Evolutionary conservation across 2,329 filamentous ascomycete genomes (phyloP).

Genomic region (Zasmidium angulare): DNA sequence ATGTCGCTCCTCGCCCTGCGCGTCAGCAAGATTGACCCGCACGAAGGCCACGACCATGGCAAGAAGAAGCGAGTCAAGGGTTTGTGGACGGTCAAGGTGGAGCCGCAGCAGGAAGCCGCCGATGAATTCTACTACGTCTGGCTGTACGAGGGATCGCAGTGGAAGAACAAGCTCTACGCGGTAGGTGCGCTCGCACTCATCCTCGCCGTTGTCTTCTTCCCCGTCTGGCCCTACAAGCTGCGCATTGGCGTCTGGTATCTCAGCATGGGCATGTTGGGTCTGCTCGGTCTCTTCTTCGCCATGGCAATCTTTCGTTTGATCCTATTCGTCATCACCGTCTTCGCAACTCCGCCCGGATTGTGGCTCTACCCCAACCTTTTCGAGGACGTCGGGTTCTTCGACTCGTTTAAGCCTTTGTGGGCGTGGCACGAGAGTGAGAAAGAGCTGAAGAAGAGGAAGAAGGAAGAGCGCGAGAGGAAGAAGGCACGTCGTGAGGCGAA

Average conservation of each 20-base stretch:
- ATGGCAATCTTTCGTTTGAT: slow-evolving; percentile 98
- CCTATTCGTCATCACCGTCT: slow-evolving; percentile 89
- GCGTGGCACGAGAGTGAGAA: slow-evolving; percentile 74
- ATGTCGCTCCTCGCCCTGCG: slow-evolving; percentile 91
- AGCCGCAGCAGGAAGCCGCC: slow-evolving; percentile 86
- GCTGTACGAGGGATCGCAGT: slow-evolving; percentile 91
- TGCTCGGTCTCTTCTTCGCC: slow-evolving; percentile 90
- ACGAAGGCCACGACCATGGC: slow-evolving; percentile 69
- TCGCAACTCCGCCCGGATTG: slow-evolving; percentile 78
- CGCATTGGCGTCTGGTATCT: slow-evolving; percentile 96
- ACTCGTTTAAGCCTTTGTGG: slow-evolving; percentile 94
- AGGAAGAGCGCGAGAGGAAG: slow-evolving; percentile 34
- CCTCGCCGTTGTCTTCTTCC: slow-evolving; percentile 89
- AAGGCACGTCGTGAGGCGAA: slow-evolving; percentile 33
- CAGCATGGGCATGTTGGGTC: slow-evolving; percentile 85
- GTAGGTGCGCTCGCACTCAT: slow-evolving; percentile 78
- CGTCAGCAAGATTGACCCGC: slow-evolving; percentile 78
- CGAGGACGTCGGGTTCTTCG: slow-evolving; percentile 97
- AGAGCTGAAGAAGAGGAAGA: slow-evolving; percentile 39
- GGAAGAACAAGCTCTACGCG: slow-evolving; percentile 91
- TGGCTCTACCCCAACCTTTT: slow-evolving; percentile 98
- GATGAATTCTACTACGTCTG: slow-evolving; percentile 95
- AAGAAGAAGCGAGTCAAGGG: slow-evolving; percentile 92
- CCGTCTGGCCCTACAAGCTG: slow-evolving; percentile 89
- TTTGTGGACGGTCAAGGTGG: slow-evolving; percentile 91